Percentiles rank a stretch among this genome's conserved stretches.
phyloP scores from a whole-genome alignment of 805 yeast genomes.

The Nakazawaea ishiwadae region DNA sequence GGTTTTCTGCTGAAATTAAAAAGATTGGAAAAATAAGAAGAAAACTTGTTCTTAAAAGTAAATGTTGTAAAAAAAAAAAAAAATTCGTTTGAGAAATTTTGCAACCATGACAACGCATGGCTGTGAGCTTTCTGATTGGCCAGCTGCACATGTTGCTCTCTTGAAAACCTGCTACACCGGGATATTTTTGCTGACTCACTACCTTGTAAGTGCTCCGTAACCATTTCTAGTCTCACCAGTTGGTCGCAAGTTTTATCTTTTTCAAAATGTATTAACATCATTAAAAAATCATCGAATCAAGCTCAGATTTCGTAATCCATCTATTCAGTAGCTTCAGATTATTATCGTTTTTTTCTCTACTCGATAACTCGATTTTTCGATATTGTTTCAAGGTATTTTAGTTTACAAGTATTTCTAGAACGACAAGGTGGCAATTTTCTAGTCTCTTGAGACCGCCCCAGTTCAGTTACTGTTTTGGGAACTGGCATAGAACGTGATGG shows the following conservation, averaged over 20 bases:
- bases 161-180: too few species aligned
- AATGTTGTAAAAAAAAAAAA: neutral
- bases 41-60: neutral
- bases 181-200: neutral
- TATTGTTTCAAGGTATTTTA: too few species aligned
- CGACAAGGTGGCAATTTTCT: neutral
- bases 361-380: neutral
- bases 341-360: neutral
- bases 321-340: neutral
- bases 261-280: conserved; percentile 3
- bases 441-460: neutral
- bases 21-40: neutral
- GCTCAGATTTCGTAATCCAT: conserved; percentile 2
- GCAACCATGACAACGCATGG: conserved; percentile 3
- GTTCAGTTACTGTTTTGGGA: neutral
- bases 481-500: neutral
- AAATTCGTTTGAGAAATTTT: neutral
- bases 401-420: too few species aligned
- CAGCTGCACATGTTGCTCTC: neutral
- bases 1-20: conserved; percentile 6
- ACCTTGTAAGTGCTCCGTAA: conserved; percentile 9
- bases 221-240: neutral
- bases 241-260: too few species aligned
- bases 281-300: neutral
- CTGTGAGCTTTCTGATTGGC: conserved; percentile 9